Conservation (phyloP, 257 asterid species). For the Solanum commersonii region DNA sequence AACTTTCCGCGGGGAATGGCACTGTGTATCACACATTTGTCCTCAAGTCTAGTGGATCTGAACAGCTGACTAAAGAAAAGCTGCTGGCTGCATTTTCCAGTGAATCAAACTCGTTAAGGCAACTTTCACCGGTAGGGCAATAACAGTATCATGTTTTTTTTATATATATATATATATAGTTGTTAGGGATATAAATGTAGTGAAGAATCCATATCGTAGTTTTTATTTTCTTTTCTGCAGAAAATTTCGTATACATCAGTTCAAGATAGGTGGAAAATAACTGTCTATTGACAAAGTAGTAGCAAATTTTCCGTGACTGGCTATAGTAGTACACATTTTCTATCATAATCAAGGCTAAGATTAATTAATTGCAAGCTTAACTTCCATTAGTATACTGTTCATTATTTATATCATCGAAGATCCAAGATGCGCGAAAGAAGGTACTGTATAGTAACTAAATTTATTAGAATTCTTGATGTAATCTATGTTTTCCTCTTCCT, state of each 20-base stretch:
- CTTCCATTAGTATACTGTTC: not conserved
- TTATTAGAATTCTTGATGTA: not conserved
- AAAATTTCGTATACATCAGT: not conserved
- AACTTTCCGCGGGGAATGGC: slow-evolving; percentile 45
- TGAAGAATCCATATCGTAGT: not conserved
- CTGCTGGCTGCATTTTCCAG: slow-evolving; percentile 40
- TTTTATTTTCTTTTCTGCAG: not conserved
- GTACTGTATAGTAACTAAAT: not conserved
- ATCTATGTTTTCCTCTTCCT: not conserved
- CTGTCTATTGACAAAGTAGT: not conserved
- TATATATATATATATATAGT: not conserved
- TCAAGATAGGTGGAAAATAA: not conserved
- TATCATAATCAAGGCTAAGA: not conserved
- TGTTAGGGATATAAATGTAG: not conserved
- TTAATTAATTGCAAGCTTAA: not conserved
- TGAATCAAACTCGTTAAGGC: slow-evolving; percentile 22
- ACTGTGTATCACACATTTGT: slow-evolving; percentile 67
- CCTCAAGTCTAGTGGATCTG: slow-evolving; percentile 56
- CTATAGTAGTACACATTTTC: not conserved
- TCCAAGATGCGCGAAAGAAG: not conserved
- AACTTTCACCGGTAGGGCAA: slow-evolving; percentile 15
- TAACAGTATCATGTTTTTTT: not conserved
- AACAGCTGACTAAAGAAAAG: slow-evolving; percentile 64
- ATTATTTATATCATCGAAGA: not conserved
- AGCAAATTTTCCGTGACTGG: not conserved